Percentiles rank a stretch among this genome's conserved stretches.
These are phyloP conservation scores for Phytophthora fragariae DNA, from an alignment of 352 stramenopile genomes.

Conservation along the genomic window DNA sequence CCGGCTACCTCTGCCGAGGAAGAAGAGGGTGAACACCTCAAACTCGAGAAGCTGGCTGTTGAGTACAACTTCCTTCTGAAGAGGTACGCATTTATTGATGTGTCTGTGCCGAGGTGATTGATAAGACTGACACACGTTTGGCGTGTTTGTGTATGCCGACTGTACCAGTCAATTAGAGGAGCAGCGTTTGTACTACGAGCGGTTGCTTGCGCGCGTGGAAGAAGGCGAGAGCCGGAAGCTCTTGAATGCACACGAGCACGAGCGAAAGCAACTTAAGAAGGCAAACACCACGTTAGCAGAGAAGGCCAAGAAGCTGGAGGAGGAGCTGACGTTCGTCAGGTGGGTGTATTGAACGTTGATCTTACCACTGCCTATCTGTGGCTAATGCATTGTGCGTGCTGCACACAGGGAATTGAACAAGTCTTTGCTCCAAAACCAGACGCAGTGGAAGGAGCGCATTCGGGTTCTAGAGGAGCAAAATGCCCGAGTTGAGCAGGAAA, in stretches of 20 bases:
- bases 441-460: constrained; percentile 89
- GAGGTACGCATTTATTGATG: constrained; percentile 52
- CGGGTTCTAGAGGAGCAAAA: constrained; percentile 75
- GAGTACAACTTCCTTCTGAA: constrained; percentile 98
- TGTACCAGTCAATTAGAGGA: constrained; percentile 92
- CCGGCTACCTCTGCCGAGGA: constrained; percentile 80
- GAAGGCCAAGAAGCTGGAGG: constrained; percentile 81
- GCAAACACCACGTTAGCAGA: constrained; percentile 66
- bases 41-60: constrained; percentile 95
- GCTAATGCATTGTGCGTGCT: constrained; percentile 14
- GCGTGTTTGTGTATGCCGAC: background rate
- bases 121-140: constrained; percentile 1
- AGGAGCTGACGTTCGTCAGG: constrained; percentile 86
- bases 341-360: constrained; percentile 22
- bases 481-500: constrained; percentile 62
- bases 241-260: constrained; percentile 69
- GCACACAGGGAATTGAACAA: constrained; percentile 81
- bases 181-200: constrained; percentile 95
- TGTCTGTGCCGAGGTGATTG: background rate
- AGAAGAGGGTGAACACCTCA: constrained; percentile 93
- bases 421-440: constrained; percentile 89
- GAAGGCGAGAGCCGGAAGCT: constrained; percentile 67
- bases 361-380: background rate
- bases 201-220: constrained; percentile 63
- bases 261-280: constrained; percentile 86